Evolutionary conservation across 2,329 filamentous ascomycete genomes (phyloP).

Genomic region (Lecanoromycetidae sp.): DNA sequence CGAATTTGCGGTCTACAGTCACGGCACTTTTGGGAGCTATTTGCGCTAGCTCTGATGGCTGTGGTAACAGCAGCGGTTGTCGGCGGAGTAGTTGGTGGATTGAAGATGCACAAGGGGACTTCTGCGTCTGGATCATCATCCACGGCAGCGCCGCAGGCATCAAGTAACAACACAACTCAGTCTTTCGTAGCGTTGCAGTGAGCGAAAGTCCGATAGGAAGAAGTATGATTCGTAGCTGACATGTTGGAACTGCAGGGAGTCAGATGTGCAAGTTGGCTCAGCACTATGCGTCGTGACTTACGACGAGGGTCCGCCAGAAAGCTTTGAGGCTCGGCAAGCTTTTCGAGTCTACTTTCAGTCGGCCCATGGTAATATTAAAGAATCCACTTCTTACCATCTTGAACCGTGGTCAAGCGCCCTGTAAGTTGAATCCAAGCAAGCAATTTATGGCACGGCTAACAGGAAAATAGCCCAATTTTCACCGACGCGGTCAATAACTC

Average conservation of each 20-base stretch:
- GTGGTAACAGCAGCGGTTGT: slow-evolving; percentile 15
- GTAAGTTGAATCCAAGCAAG: neutral
- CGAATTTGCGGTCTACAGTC: slow-evolving; percentile 17
- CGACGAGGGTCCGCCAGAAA: slow-evolving; percentile 1
- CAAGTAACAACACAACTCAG: neutral
- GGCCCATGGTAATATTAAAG: slow-evolving; percentile 17
- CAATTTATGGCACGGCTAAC: neutral
- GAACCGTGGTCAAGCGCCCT: slow-evolving; percentile 13
- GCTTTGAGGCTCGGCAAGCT: slow-evolving; percentile 6
- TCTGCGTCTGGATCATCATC: neutral
- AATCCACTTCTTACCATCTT: slow-evolving; percentile 6
- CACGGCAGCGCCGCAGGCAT: neutral
- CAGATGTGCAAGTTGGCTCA: slow-evolving; percentile 14
- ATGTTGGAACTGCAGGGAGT: neutral
- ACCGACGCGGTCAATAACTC: slow-evolving; percentile 19
- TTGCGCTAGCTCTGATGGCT: slow-evolving; percentile 11
- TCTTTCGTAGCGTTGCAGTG: neutral
- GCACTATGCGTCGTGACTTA: slow-evolving; percentile 14
- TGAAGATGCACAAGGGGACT: slow-evolving; percentile 3
- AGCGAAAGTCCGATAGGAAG: neutral
- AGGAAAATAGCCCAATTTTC: slow-evolving; percentile 15
- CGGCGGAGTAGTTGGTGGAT: slow-evolving; percentile 17
- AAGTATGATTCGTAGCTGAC: neutral
- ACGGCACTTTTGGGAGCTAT: slow-evolving; percentile 16
- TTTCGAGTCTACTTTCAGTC: slow-evolving; percentile 18